Evolutionary conservation across 2,329 filamentous ascomycete species (phyloP).

Genomic region (Canariomyces notabilis): DNA sequence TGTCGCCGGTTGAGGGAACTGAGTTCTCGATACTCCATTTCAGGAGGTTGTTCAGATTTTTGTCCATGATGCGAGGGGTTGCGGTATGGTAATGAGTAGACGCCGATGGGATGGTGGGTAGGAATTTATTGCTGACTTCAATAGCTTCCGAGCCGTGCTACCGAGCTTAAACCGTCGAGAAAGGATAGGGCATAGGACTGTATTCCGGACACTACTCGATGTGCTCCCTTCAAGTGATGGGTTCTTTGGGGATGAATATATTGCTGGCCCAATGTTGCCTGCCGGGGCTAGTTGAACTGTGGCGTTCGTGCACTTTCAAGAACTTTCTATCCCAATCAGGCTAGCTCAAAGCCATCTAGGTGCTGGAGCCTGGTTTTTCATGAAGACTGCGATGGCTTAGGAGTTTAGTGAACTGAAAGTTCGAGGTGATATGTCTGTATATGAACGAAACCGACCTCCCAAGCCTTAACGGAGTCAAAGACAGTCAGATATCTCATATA

Average conservation of each 20-base stretch:
- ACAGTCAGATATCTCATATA: too few relatives aligned
- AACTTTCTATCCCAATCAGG: slow-evolving; percentile 31
- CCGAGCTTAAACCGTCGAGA: too few relatives aligned
- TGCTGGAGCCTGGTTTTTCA: too few relatives aligned
- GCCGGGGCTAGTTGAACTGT: slow-evolving; percentile 11
- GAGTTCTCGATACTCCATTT: slow-evolving; percentile 35
- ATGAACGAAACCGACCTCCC: too few relatives aligned
- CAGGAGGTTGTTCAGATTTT: slow-evolving; percentile 33
- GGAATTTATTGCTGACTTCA: too few relatives aligned
- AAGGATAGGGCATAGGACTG: too few relatives aligned
- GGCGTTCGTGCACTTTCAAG: slow-evolving; percentile 32
- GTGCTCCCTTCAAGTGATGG: not conserved
- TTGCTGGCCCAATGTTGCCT: slow-evolving; percentile 5
- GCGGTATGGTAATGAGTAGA: too few relatives aligned
- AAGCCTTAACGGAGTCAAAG: too few relatives aligned
- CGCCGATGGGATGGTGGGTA: slow-evolving; percentile 3
- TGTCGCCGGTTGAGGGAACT: slow-evolving; percentile 31
- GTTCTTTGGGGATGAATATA: not conserved
- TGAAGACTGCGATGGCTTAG: too few relatives aligned
- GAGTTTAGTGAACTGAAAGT: too few relatives aligned
- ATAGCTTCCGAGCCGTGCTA: not conserved
- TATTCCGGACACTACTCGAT: too few relatives aligned
- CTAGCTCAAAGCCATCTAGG: slow-evolving; percentile 27
- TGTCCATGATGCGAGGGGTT: slow-evolving; percentile 27
- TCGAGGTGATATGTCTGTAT: too few relatives aligned